These are phyloP conservation scores for Skeletonema tropicum DNA, from an alignment of 108 stramenopile genomes.

Conservation along the genomic window DNA sequence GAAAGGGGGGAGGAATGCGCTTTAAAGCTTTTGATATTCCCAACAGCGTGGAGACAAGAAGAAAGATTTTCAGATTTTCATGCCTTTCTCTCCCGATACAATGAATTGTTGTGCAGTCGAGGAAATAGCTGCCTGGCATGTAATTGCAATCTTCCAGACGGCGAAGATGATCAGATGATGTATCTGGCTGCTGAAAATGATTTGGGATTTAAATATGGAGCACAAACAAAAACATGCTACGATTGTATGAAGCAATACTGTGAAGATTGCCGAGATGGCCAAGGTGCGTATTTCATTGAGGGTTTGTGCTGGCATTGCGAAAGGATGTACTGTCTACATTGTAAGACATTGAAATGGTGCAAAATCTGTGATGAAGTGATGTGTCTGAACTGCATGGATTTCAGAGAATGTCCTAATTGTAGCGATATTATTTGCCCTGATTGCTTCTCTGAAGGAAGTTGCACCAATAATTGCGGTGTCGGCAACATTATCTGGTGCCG, in stretches of 20 bases:
- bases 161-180: not conserved
- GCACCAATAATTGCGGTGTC: not conserved
- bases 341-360: not conserved
- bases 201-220: not conserved
- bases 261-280: too few species aligned
- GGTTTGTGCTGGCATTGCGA: not conserved
- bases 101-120: not conserved
- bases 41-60: too few species aligned
- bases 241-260: not conserved
- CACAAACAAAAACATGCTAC: not conserved
- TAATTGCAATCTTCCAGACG: not conserved
- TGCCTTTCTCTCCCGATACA: not conserved
- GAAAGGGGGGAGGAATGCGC: too few species aligned
- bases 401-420: not conserved
- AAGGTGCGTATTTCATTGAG: too few species aligned
- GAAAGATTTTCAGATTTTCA: too few species aligned
- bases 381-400: not conserved
- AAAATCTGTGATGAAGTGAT: not conserved
- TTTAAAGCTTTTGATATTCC: too few species aligned
- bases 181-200: not conserved
- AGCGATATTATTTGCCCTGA: not conserved
- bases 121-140: not conserved
- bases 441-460: not conserved
- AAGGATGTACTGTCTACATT: not conserved
- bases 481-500: not conserved